Evolutionary conservation across 441 rosid genomes (phyloP).

Genomic region (Populus hybrid): DNA sequence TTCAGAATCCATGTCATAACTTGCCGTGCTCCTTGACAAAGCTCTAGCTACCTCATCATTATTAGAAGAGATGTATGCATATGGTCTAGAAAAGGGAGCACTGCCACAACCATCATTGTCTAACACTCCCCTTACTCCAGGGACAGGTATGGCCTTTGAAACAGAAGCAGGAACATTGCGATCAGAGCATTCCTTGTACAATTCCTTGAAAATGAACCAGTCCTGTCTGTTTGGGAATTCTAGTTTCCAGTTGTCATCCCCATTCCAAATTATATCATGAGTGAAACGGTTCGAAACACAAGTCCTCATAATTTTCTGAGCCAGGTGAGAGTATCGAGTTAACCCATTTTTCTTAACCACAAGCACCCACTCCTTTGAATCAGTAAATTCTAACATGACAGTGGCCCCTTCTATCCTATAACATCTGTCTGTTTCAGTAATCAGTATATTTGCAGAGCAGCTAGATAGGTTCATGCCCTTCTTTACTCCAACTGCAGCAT

Average conservation of each 20-base stretch:
- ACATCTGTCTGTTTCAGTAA: conserved; percentile 63
- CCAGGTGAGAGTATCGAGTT: conserved; percentile 44
- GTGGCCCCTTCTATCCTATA: conserved; percentile 64
- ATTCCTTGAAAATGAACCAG: conserved; percentile 83
- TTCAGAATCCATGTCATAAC: conserved; percentile 91
- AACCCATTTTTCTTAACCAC: conserved; percentile 54
- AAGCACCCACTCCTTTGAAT: conserved; percentile 71
- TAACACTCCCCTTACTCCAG: conserved; percentile 61
- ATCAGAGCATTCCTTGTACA: conserved; percentile 74
- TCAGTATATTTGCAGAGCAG: conserved; percentile 67
- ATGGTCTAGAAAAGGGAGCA: conserved; percentile 51
- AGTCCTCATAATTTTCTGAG: conserved; percentile 60
- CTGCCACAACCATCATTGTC: conserved; percentile 36
- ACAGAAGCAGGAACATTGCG: conserved; percentile 48
- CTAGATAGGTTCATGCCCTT: conserved; percentile 34
- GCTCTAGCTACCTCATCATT: conserved; percentile 84
- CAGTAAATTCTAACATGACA: conserved; percentile 49
- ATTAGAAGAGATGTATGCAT: conserved; percentile 49
- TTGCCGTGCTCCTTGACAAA: conserved; percentile 55
- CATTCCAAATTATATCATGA: conserved; percentile 67
- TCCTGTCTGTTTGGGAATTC: conserved; percentile 70
- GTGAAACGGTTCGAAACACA: conserved; percentile 57
- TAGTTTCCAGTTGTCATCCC: conserved; percentile 76
- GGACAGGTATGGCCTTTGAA: conserved; percentile 75
- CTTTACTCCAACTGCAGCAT: conserved; percentile 26